These are phyloP conservation scores for Physcomitrium patens DNA, from an alignment of 225 moss, liverwort and hornwort species.

Conservation along the genomic window DNA sequence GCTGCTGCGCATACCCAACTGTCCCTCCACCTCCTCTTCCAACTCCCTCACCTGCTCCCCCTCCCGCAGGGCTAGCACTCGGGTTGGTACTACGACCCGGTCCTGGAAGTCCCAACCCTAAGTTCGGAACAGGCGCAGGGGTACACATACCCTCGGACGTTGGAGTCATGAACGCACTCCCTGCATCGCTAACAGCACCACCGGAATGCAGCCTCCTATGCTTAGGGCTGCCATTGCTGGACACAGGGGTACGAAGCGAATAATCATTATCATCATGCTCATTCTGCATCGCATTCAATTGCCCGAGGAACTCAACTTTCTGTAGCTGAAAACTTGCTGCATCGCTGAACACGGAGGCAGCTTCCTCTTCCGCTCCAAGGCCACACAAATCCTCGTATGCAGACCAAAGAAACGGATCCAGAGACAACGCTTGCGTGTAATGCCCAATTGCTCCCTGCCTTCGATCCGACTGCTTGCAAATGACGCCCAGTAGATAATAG, in stretches of 20 bases:
- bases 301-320: constrained; percentile 70
- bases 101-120: constrained; percentile 49
- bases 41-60: constrained; percentile 43
- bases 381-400: constrained; percentile 93
- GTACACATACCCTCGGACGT: constrained; percentile 45
- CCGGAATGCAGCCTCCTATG: constrained; percentile 71
- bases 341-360: constrained; percentile 75
- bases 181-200: constrained; percentile 55
- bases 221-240: constrained; percentile 83
- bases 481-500: constrained; percentile 85
- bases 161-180: constrained; percentile 72
- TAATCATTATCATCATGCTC: constrained; percentile 82
- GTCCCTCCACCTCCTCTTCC: constrained; percentile 48
- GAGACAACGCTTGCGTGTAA: constrained; percentile 77
- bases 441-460: constrained; percentile 87
- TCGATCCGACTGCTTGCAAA: constrained; percentile 91
- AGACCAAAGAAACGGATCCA: constrained; percentile 95
- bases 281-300: constrained; percentile 45
- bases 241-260: constrained; percentile 57
- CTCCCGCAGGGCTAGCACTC: constrained; percentile 37
- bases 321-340: constrained; percentile 65
- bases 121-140: constrained; percentile 30
- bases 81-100: constrained; percentile 44
- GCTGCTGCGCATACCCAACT: constrained; percentile 77
- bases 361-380: constrained; percentile 94